Conservation (phyloP, 2,329 filamentous ascomycete species). For the Fusarium concolor region DNA sequence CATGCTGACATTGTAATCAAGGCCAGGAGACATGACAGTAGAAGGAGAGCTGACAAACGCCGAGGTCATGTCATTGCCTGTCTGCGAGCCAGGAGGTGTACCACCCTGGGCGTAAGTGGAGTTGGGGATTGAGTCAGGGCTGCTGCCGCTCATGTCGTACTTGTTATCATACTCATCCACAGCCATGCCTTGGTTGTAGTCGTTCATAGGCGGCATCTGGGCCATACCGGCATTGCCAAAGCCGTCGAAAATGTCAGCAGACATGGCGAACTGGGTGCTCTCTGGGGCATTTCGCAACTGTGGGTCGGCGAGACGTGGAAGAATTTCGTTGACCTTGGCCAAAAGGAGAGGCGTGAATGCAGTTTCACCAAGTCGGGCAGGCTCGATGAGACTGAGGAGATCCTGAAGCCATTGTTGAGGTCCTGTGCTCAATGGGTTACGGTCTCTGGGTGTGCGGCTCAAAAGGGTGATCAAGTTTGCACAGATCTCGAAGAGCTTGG, state of each 20-base stretch:
- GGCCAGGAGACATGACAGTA: constrained; percentile 62
- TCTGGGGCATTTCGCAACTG: constrained; percentile 71
- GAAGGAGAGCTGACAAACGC: constrained; percentile 65
- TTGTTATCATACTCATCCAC: constrained; percentile 58
- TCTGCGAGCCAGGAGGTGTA: constrained; percentile 47
- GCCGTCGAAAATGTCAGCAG: constrained; percentile 72
- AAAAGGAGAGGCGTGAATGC: constrained; percentile 82
- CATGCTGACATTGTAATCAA: constrained; percentile 61
- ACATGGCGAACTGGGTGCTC: constrained; percentile 56
- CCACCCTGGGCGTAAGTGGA: constrained; percentile 47
- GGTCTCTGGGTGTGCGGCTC: constrained; percentile 69
- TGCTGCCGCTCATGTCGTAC: constrained; percentile 52
- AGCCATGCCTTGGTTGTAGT: constrained; percentile 60
- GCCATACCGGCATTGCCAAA: constrained; percentile 73
- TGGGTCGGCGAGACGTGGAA: constrained; percentile 71
- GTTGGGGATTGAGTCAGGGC: constrained; percentile 50
- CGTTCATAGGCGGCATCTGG: constrained; percentile 61
- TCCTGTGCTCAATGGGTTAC: constrained; percentile 71
- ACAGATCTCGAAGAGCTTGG: constrained; percentile 83
- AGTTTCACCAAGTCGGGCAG: constrained; percentile 79
- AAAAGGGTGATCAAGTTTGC: constrained; percentile 80
- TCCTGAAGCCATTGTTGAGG: constrained; percentile 80
- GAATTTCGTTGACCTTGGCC: constrained; percentile 78
- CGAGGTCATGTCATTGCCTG: constrained; percentile 55
- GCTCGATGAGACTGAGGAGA: constrained; percentile 73